Base-by-base conservation (phyloP, 2,329 filamentous ascomycete genomes). In the Ascochyta viciae-villosae region DNA sequence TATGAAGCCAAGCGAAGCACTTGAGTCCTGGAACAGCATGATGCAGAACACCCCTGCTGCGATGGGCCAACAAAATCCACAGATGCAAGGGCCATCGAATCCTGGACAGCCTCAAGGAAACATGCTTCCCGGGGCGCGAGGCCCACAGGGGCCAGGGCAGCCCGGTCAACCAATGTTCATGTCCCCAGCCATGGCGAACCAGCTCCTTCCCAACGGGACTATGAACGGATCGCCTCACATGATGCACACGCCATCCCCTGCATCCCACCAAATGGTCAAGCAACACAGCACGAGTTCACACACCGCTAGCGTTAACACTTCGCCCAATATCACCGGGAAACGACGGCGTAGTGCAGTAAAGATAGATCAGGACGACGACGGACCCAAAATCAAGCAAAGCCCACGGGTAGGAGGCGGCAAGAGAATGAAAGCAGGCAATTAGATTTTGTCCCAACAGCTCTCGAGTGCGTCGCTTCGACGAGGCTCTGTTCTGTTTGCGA, bases 341-440 rank as follows among this genome's bases (percentile, higher is more conserved):
- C 78, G 83, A 55, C 81, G 86, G 57, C 78, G 86, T 57, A 87
- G 85, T 71, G 82, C 82, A 13, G 83, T 86, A 53, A 88, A 88
- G 71, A 74, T 82, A 49, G 85, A 87, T 64, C 78, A 75, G 35
- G 84, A 87, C 42, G 84, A 85, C 40, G 77, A 73, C 8, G 75
- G 72, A 22, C 74, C 71, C n/a, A 70, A 61, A 13, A 42, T 69
- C 24, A 87, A 86, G 66, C 76, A 74, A 44, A 81, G 78, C 64
- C 80, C 80, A 24, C 70, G 79, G 22, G 72, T 79, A 8, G 70
- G 70, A 43, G 78, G 78, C 34, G 70, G 66, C 57, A 77, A 77
- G 62, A 62, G 72, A 40, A 67, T 74, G 59, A 74, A 74, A 58
- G 65, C 56, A 15, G 65, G 62, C 46, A 65, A 66, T 42, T 69